Evolutionary conservation across 192 early-diverging fungal species (phyloP).

Genomic region (Backusella liffmaniae): DNA sequence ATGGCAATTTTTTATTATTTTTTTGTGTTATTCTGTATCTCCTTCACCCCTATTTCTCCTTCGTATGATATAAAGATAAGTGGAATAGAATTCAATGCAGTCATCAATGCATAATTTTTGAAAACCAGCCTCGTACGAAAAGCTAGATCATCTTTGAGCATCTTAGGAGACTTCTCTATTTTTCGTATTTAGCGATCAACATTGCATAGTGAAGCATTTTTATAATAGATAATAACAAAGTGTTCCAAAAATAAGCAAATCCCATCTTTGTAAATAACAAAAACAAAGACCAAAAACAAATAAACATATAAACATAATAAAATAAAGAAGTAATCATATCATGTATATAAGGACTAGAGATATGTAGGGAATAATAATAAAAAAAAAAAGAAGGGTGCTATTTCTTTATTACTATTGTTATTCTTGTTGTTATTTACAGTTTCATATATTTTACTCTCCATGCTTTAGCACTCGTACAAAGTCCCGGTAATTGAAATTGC

Average conservation of each 20-base stretch:
- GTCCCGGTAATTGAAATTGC: conserved; percentile 88
- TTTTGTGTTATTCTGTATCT: not conserved
- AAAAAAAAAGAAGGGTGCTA: no score
- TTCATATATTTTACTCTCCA: conserved; percentile 60
- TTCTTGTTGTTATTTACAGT: not conserved
- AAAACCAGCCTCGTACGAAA: not conserved
- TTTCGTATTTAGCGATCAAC: not conserved
- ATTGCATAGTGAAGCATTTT: not conserved
- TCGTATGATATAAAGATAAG: not conserved
- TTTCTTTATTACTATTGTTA: no score
- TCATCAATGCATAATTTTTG: not conserved
- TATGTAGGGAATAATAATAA: no score
- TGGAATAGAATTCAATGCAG: not conserved
- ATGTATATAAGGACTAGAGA: no score
- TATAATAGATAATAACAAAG: not conserved
- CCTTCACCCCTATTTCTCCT: not conserved
- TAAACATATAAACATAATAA: not conserved
- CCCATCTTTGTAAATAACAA: not conserved
- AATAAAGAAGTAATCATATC: not conserved
- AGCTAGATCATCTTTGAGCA: not conserved
- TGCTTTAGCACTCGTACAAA: conserved; percentile 94
- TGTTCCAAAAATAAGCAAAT: not conserved
- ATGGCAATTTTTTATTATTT: no score
- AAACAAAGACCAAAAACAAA: not conserved
- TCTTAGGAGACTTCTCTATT: not conserved